Evolutionary conservation across 352 stramenopile genomes (phyloP).

Genomic region (Globisporangium lucens): DNA sequence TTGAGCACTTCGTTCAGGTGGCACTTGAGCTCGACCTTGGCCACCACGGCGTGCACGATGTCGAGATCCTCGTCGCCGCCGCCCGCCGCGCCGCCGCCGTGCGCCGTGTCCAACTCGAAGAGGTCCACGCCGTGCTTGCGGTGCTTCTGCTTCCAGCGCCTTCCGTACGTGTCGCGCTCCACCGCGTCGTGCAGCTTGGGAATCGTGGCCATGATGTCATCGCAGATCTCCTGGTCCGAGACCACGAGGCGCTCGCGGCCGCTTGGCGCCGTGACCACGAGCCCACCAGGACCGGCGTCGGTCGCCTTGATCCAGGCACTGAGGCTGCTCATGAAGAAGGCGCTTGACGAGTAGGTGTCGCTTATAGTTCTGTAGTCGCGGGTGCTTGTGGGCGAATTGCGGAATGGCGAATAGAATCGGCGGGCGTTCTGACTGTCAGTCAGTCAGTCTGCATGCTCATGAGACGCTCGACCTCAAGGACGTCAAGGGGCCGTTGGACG

Average conservation of each 20-base stretch:
- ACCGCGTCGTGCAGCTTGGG: conserved; percentile 49
- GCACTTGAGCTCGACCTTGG: conserved; percentile 48
- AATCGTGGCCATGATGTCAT: conserved; percentile 55
- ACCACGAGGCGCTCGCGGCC: conserved; percentile 35
- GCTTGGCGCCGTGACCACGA: conserved; percentile 6
- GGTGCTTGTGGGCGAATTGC: neutral
- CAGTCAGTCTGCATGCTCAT: neutral
- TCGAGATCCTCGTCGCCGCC: conserved; percentile 37
- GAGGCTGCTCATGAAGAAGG: neutral
- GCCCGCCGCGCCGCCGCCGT: conserved; percentile 25
- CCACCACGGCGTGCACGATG: conserved; percentile 42
- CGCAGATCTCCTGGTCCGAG: conserved; percentile 51
- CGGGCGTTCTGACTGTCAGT: neutral
- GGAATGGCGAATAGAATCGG: neutral
- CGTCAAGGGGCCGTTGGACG: neutral
- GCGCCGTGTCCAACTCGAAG: conserved; percentile 31
- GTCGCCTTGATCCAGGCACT: neutral
- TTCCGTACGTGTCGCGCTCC: conserved; percentile 27
- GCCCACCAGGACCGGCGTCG: conserved; percentile 5
- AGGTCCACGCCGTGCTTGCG: conserved; percentile 37
- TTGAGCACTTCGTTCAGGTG: conserved; percentile 65
- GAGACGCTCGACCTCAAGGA: neutral
- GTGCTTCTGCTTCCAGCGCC: conserved; percentile 33
- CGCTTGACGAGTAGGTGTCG: neutral
- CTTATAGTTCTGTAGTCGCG: neutral